Evolutionary conservation across 176 grass and related monocot species (phyloP), one percentile per base, ranked within the genome.

Genomic region (Miscanthus lutarioriparius): DNA sequence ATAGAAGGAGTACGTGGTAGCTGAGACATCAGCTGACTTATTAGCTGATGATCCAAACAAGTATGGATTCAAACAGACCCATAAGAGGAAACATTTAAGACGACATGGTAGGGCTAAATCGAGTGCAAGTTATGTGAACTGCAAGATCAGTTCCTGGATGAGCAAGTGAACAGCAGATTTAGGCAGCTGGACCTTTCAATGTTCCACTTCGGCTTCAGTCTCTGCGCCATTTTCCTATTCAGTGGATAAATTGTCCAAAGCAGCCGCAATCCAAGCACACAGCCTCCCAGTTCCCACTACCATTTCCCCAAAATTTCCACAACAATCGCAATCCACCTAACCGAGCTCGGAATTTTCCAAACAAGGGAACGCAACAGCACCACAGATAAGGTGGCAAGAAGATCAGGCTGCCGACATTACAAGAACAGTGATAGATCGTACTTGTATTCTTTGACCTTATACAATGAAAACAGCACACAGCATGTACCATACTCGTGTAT

Each of bases 401-500:
- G n/a, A 80, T 82, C 6, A 65, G 67, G 67, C 44, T 61, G 44
- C 35, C 12, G 66, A 38, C 7, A 53, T 20, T 22, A 22, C 51
- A 54, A 77, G 67, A 78, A 51, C 68, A 59, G 43, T 30, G 67
- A 83, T 36, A 82, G 7, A 44, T 25, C 41, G 36, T 13, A 74
- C 45, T 58, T 23, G 36, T 67, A 77, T 74, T 40, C 2, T 81
- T 67, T 72, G 88, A 78, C 74, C 67, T 74, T 44, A 28, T 64
- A 59, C 45, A 75, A 37, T 40, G 67, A 6, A 41, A 66, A 64
- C 62, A 75, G 22, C 6, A 51, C 64, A 72, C 74, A 79, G 4
- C 48, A 74, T 63, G 67, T 89, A 74, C 79, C 79, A 81, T 79
- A 83, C 41, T 47, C 30, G 38, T 70, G 84, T 70, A 84, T 75